A percentile compares a stretch with the other conserved stretches of the same genome.
Conservation (phyloP, 352 stramenopile genomes). For the Phytopythium montanum region DNA sequence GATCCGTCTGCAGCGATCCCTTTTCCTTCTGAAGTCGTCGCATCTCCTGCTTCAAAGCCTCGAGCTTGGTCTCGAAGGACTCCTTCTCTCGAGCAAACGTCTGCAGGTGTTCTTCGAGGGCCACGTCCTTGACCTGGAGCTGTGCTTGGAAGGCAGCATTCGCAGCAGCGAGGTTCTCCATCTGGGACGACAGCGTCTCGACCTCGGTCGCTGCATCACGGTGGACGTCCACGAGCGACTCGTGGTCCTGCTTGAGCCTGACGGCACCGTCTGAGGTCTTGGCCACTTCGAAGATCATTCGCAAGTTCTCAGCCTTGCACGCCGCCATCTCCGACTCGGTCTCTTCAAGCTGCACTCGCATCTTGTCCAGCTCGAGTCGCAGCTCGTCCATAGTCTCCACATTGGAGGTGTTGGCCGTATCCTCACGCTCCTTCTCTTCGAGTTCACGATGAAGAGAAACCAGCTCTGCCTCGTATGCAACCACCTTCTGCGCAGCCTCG, state of each 20-base stretch:
- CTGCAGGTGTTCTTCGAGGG: slow-evolving; percentile 23
- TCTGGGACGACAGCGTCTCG: slow-evolving; percentile 21
- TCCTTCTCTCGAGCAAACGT: slow-evolving; percentile 38
- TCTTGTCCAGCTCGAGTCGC: slow-evolving; percentile 19
- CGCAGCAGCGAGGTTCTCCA: slow-evolving; percentile 17
- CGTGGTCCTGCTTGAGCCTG: slow-evolving; percentile 61
- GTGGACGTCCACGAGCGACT: slow-evolving; percentile 30
- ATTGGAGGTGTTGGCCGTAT: not conserved
- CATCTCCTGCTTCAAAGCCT: slow-evolving; percentile 16
- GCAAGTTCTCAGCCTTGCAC: slow-evolving; percentile 68
- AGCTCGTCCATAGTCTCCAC: slow-evolving; percentile 20
- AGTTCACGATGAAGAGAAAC: not conserved
- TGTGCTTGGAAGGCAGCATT: slow-evolving; percentile 4
- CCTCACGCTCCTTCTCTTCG: not conserved
- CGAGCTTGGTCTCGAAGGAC: slow-evolving; percentile 23
- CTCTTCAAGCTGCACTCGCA: slow-evolving; percentile 23
- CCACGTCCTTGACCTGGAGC: slow-evolving; percentile 19
- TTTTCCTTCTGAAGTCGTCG: slow-evolving; percentile 20
- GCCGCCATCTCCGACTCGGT: slow-evolving; percentile 44
- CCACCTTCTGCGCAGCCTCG: not conserved
- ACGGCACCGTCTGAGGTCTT: slow-evolving; percentile 58
- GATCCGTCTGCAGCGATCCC: slow-evolving; percentile 24
- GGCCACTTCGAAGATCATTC: slow-evolving; percentile 73
- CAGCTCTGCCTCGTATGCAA: not conserved
- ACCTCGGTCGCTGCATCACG: slow-evolving; percentile 30